Evolutionary conservation across 768 basidiomycete genomes (phyloP).

Genomic region (Lactarius pseudohatsudake): DNA sequence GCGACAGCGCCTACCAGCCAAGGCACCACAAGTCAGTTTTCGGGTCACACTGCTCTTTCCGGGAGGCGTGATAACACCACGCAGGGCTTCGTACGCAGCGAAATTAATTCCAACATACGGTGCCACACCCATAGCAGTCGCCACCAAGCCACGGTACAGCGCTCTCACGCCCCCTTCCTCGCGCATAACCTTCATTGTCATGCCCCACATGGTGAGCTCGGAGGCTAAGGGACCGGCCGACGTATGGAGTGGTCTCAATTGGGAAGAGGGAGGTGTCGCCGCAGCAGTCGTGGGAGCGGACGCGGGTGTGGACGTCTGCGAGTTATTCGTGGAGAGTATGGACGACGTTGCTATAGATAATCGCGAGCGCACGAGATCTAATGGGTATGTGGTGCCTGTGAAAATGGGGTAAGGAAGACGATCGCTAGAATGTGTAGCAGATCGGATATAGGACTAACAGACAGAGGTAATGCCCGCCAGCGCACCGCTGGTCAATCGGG

Average conservation of each 20-base stretch:
- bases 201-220: slow-evolving; percentile 77
- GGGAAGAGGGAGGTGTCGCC: slow-evolving; percentile 32
- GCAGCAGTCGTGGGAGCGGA: slow-evolving; percentile 35
- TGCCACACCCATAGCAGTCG: slow-evolving; percentile 87
- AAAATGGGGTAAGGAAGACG: slow-evolving; percentile 15
- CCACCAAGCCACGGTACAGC: slow-evolving; percentile 80
- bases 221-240: slow-evolving; percentile 43
- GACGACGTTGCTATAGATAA: slow-evolving; percentile 94
- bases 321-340: slow-evolving; percentile 38
- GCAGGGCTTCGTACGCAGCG: slow-evolving; percentile 85
- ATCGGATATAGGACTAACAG: slow-evolving; percentile 51
- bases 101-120: slow-evolving; percentile 91
- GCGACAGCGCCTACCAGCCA: slow-evolving; percentile 59
- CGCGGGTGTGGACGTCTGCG: slow-evolving; percentile 24
- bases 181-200: slow-evolving; percentile 86
- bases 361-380: slow-evolving; percentile 91
- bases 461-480: slow-evolving; percentile 94
- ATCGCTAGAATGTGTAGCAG: neutral
- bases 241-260: slow-evolving; percentile 52
- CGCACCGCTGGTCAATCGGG: slow-evolving; percentile 82
- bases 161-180: slow-evolving; percentile 91
- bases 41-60: slow-evolving; percentile 65
- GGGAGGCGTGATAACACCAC: slow-evolving; percentile 76
- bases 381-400: slow-evolving; percentile 81
- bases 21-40: slow-evolving; percentile 82